Conservation (phyloP, 768 basidiomycete species). For the Clavulina sp. region DNA sequence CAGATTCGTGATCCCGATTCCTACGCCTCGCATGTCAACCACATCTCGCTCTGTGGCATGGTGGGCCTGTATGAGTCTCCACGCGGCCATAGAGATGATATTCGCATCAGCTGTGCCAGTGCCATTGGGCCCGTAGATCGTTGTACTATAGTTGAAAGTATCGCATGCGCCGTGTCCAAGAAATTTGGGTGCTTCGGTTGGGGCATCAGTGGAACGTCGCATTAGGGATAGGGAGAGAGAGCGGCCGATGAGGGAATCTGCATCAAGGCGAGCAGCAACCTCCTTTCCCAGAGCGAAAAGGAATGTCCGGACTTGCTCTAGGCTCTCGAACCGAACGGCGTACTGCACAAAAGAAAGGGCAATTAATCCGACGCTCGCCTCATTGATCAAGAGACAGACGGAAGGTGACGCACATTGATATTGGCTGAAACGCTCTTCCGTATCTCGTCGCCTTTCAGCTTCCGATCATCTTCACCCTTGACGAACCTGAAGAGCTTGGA, state of each 20-base stretch:
- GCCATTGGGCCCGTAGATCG: conserved; percentile 41
- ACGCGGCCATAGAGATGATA: conserved; percentile 59
- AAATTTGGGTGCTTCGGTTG: conserved; percentile 53
- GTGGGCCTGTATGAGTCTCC: conserved; percentile 38
- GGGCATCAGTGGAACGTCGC: conserved; percentile 61
- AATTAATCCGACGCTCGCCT: neutral
- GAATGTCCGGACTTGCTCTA: conserved; percentile 67
- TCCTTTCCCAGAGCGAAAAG: conserved; percentile 61
- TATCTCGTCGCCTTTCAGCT: conserved; percentile 66
- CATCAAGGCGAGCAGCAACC: conserved; percentile 53
- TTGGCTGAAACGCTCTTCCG: conserved; percentile 88
- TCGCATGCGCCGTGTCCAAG: conserved; percentile 83
- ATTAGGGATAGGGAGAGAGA: conserved; percentile 75
- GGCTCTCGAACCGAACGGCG: conserved; percentile 79
- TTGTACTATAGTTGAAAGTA: conserved; percentile 54
- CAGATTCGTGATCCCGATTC: conserved; percentile 79
- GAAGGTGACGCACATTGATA: conserved; percentile 54
- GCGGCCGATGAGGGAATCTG: conserved; percentile 49
- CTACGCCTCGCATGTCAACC: conserved; percentile 77
- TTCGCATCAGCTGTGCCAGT: conserved; percentile 54
- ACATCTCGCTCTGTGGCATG: conserved; percentile 35
- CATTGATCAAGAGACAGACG: neutral
- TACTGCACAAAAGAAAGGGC: conserved; percentile 36
- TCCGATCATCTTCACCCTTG: conserved; percentile 66
- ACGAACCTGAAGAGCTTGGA: conserved; percentile 73